Percentiles rank a stretch among this genome's conserved stretches.
Evolutionary conservation across 2,329 filamentous ascomycete genomes (phyloP).

Genomic region (Blastomyces emzantsi): DNA sequence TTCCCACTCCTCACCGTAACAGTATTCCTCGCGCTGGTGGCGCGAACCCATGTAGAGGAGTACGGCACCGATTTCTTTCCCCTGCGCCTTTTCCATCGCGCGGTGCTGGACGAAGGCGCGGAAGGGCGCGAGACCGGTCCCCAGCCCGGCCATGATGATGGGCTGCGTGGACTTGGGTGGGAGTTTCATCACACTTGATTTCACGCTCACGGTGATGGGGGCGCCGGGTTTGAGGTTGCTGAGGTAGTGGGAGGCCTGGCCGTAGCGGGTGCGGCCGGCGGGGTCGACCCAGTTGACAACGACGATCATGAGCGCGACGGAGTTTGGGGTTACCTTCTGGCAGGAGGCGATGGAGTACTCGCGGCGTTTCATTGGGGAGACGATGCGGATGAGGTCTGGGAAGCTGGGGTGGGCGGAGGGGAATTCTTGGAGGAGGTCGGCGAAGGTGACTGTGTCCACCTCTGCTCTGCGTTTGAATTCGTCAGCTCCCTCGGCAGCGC

Average conservation of each 20-base stretch:
- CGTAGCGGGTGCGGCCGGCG: conserved; percentile 77
- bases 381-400: conserved; percentile 79
- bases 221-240: conserved; percentile 64
- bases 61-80: conserved; percentile 87
- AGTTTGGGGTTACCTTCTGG: conserved; percentile 82
- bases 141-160: conserved; percentile 98
- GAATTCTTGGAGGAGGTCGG: conserved; percentile 84
- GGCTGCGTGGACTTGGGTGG: conserved; percentile 77
- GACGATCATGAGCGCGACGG: conserved; percentile 92
- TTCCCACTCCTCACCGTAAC: conserved; percentile 99
- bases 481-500: conserved; percentile 65
- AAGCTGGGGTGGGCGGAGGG: conserved; percentile 78
- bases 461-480: conserved; percentile 92
- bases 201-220: conserved; percentile 86
- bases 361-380: conserved; percentile 85
- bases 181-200: conserved; percentile 99
- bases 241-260: conserved; percentile 88
- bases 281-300: conserved; percentile 93
- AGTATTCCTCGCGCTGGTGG: conserved; percentile 96
- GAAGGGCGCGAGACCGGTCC: conserved; percentile 97
- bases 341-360: conserved; percentile 99
- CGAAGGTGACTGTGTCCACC: conserved; percentile 83
- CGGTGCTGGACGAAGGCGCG: conserved; percentile 97
- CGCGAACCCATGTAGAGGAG: conserved; percentile 94
- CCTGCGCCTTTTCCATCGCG: conserved; percentile 94